Evolutionary conservation across 139 green algal species (phyloP), one percentile per base, ranked within the genome.

Genomic region (Raphidocelis subcapitata): DNA sequence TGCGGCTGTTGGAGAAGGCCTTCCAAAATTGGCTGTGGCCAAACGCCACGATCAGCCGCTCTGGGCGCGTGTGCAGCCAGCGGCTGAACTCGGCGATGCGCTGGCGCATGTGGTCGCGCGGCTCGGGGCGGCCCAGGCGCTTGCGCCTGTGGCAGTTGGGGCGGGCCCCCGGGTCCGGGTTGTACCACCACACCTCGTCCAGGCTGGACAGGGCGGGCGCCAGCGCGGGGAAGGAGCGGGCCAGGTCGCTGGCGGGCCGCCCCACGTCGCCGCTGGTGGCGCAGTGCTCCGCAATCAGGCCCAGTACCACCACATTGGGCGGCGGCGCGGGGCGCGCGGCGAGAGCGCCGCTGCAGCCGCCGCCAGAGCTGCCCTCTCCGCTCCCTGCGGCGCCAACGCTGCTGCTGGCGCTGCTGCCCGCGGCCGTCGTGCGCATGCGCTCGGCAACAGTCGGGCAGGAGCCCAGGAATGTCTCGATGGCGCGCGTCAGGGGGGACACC

Each of bases 1-100:
- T 62, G 31, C 55, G 33, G 23, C 64, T 77, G 49, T 81, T 71
- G 44, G 65, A 54, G 54, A 93, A 85, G 56, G 84, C 69, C 67
- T 83, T 82, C 70, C 82, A 91, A 63, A 91, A 89, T 18, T 56
- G 79, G 76, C 67, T 82, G 82, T 94, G 89, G 15, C 89, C 89
- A 62, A 92, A 83, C 0, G 83, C 85, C 32, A 94, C 82, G 35
- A 94, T 82, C 20, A 86, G 57, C 29, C 76, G 81, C 65, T 93
- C 85, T 1, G 80, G 82, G 41, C 75, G 79, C 15, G 35, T 56
- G 21, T 80, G 47, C 33, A 93, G 67, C 89, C 88, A 93, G 29
- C 60, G 51, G 5, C 67, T 74, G 61, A 94, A 92, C 36, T 69
- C 60, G 14, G 64, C 79, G 15, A 92, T 82, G 15, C 89, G 76